Conservation (phyloP, 192 early-diverging fungal species). For the Polychytrium aggregatum region DNA sequence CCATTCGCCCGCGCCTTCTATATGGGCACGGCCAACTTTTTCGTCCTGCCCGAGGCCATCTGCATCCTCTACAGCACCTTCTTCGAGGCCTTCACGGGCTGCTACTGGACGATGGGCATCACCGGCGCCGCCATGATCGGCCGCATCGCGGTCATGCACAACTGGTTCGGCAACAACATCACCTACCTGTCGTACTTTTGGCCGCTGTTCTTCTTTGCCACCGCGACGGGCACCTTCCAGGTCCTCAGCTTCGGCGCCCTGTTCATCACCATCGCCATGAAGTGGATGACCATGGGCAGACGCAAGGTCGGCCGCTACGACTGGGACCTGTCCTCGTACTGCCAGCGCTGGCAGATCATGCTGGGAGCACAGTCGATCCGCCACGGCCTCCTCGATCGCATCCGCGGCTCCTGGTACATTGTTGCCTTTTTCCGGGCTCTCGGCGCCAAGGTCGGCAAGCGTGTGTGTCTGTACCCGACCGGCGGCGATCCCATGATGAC, state of each 20-base stretch:
- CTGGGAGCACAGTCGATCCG: slow-evolving; percentile 17
- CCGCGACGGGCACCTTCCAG: too few species aligned
- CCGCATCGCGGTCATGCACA: too few species aligned
- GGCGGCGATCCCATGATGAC: slow-evolving; percentile 44
- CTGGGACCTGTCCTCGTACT: slow-evolving; percentile 35
- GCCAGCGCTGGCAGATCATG: slow-evolving; percentile 34
- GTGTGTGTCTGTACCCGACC: slow-evolving; percentile 33
- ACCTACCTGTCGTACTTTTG: too few species aligned
- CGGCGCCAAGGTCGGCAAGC: too few species aligned
- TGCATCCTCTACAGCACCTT: slow-evolving; percentile 8
- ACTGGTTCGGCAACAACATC: too few species aligned
- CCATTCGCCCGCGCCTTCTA: slow-evolving; percentile 38
- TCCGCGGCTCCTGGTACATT: slow-evolving; percentile 25
- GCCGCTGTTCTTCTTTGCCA: too few species aligned
- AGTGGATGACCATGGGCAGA: slow-evolving; percentile 25
- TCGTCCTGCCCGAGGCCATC: slow-evolving; percentile 17
- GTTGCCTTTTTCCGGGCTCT: slow-evolving; percentile 27
- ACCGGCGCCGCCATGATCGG: too few species aligned
- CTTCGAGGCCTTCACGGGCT: slow-evolving; percentile 2
- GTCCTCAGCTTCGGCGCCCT: slow-evolving; percentile 4
- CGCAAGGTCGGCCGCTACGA: slow-evolving; percentile 23
- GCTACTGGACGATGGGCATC: too few species aligned
- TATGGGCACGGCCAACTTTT: slow-evolving; percentile 17
- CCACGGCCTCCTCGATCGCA: slow-evolving; percentile 15
- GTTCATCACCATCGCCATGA: slow-evolving; percentile 15